Conservation (phyloP, 2,329 filamentous ascomycete genomes). For the Trichoderma citrinoviride region DNA sequence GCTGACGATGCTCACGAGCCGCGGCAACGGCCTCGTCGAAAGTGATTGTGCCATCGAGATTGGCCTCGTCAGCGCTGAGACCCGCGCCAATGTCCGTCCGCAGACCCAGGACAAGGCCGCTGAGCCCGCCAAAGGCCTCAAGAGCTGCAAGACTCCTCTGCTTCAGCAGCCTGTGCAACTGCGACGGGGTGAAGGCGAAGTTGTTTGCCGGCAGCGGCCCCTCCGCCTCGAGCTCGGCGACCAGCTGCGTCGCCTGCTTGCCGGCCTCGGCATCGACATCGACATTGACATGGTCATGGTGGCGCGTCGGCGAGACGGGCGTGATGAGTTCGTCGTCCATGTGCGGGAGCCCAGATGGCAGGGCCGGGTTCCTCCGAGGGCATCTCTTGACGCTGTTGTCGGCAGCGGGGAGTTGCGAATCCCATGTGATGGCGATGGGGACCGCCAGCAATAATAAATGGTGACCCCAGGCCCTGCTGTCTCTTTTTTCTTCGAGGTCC, state of each 20-base stretch:
- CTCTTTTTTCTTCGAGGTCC: conserved; percentile 1
- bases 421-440: conserved; percentile 1
- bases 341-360: conserved; percentile 21
- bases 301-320: conserved; percentile 21
- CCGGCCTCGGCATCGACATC: not conserved
- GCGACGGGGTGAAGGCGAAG: conserved; percentile 54
- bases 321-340: conserved; percentile 33
- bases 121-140: conserved; percentile 51
- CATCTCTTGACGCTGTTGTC: conserved; percentile 20
- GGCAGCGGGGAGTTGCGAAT: conserved; percentile 6
- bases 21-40: conserved; percentile 50
- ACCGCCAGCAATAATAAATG: conserved; percentile 8
- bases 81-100: conserved; percentile 48
- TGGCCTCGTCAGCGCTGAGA: conserved; percentile 50
- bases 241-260: conserved; percentile 10
- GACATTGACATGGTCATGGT: not conserved
- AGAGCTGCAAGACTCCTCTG: conserved; percentile 49
- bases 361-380: conserved; percentile 21
- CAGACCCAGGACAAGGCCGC: conserved; percentile 51
- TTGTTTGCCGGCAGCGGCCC: conserved; percentile 37
- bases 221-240: conserved; percentile 31
- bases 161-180: conserved; percentile 53
- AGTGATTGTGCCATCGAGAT: conserved; percentile 43
- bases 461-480: not conserved
- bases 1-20: conserved; percentile 33